Conservation (phyloP, 495 filamentous ascomycete genomes). For the Aspergillus ostianus region DNA sequence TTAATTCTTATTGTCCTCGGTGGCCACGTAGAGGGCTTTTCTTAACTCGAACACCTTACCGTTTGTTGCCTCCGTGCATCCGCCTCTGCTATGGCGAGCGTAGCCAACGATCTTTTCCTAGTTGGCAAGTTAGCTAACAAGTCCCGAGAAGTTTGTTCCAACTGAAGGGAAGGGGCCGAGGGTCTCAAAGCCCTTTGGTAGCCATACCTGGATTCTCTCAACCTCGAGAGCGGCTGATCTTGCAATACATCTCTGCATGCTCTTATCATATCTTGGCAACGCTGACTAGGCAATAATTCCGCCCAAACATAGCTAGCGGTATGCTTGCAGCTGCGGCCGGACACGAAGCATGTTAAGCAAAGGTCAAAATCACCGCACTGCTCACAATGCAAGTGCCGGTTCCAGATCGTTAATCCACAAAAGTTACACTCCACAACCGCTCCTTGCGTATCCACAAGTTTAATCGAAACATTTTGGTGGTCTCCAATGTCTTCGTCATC, state of each 20-base stretch:
- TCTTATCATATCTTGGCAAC: constrained; percentile 10
- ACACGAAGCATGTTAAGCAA: constrained; percentile 22
- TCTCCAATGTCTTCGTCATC: constrained; percentile 17
- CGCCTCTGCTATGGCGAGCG: constrained; percentile 12
- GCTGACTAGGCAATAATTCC: constrained; percentile 15
- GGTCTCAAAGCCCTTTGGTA: no score
- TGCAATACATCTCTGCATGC: not conserved
- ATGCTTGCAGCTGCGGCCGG: constrained; percentile 25
- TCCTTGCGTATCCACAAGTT: constrained; percentile 22
- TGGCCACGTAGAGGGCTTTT: not conserved
- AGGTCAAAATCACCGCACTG: constrained; percentile 25
- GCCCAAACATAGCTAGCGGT: constrained; percentile 18
- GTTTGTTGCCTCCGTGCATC: constrained; percentile 12
- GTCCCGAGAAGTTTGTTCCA: not conserved
- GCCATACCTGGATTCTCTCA: constrained; percentile 5
- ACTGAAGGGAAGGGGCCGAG: no score
- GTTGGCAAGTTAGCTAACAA: not conserved
- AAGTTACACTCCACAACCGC: constrained; percentile 26
- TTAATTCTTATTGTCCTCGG: not conserved
- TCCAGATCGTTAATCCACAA: constrained; percentile 25
- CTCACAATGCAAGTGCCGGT: constrained; percentile 25
- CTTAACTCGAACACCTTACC: constrained; percentile 3
- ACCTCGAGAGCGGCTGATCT: not conserved
- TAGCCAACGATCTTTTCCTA: constrained; percentile 18
- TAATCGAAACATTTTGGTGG: constrained; percentile 7